A percentile compares a stretch with the other conserved stretches of the same genome.
phyloP scores from a whole-genome alignment of 2,329 filamentous ascomycete genomes.

The Hypoxylon sp. region DNA sequence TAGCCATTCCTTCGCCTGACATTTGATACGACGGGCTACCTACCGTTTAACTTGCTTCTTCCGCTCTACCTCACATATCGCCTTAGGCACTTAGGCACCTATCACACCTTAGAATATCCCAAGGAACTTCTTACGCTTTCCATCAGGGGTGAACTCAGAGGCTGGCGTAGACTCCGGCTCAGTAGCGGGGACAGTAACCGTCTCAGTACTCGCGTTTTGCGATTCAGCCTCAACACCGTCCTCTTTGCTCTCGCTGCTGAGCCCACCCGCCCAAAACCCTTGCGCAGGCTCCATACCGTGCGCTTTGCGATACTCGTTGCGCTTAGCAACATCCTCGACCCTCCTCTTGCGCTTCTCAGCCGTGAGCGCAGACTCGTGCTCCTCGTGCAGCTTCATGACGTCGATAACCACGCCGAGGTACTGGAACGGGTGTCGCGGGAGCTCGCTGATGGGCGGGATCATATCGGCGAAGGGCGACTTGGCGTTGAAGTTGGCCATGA shows the following conservation, averaged over 20 bases:
- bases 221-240: conserved; percentile 6
- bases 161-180: conserved; percentile 24
- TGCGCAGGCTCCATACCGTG: conserved; percentile 73
- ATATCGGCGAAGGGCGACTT: conserved; percentile 83
- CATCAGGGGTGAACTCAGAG: conserved; percentile 34
- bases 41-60: no score
- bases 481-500: conserved; percentile 78
- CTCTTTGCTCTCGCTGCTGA: background rate
- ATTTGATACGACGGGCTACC: no score
- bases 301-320: conserved; percentile 83
- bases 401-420: conserved; percentile 72
- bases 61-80: conserved; percentile 3
- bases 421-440: conserved; percentile 73
- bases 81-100: no score
- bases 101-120: conserved; percentile 76
- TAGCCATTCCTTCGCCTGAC: no score
- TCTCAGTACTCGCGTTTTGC: conserved; percentile 2
- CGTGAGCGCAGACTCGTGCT: conserved; percentile 73
- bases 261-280: conserved; percentile 43
- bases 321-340: conserved; percentile 87
- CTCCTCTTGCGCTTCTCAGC: conserved; percentile 75
- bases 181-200: conserved; percentile 15
- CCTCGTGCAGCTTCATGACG: conserved; percentile 79
- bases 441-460: conserved; percentile 74
- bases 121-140: conserved; percentile 79